Base-by-base conservation (phyloP, 768 basidiomycete species). In the Filobasidium floriforme region DNA sequence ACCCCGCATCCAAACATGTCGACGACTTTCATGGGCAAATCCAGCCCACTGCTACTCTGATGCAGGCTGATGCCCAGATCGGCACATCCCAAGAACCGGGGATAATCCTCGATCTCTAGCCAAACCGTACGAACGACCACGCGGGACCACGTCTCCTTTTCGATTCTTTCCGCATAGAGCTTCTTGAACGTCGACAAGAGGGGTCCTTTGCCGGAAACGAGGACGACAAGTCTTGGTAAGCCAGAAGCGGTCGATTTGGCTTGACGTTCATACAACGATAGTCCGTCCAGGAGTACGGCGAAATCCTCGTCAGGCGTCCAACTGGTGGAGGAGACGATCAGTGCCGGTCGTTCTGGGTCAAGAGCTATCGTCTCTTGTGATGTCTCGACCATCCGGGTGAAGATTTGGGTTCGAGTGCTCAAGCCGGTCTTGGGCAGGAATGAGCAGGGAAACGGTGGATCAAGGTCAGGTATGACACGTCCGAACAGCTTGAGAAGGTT, bases 231-330 rank as follows among this genome's bases (percentile, higher is more conserved):
- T 66, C 87, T 88, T 0, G 92, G 92, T 28, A 96, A 79, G 59
- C 61, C n/a, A 61, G 43, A 11, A 24, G 5, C 46, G 18, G 28
- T 40, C 52, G 18, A 14, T 66, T 62, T 57, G n/a, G 74, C 74
- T 29, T 77, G 5, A n/a, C n/a, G 15, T 74, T 98, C 87, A 75
- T 96, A 98, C 18, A 79, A 49, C 15, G 80, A 75, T 44, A 99
- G 80, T 1, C 92, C 91, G 22, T 85, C 82, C 24, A 97, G 78
- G 19, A 99, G 84, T 61, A 96, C 84, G 10, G 83, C 80, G 70
- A 99, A 97, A 76, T 98, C 92, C 76, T 99, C 96, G 73, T 99
- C 96, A 7, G 90, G 85, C 0, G 96, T 98, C 94, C 94, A 98
- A 18, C 89, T 92, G 0, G 96, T 99, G 70, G 90, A 90, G 26